Evolutionary conservation across 2,329 filamentous ascomycete species (phyloP), one percentile per base, ranked within the genome.

Genomic region (Tolypocladium endophyticum): DNA sequence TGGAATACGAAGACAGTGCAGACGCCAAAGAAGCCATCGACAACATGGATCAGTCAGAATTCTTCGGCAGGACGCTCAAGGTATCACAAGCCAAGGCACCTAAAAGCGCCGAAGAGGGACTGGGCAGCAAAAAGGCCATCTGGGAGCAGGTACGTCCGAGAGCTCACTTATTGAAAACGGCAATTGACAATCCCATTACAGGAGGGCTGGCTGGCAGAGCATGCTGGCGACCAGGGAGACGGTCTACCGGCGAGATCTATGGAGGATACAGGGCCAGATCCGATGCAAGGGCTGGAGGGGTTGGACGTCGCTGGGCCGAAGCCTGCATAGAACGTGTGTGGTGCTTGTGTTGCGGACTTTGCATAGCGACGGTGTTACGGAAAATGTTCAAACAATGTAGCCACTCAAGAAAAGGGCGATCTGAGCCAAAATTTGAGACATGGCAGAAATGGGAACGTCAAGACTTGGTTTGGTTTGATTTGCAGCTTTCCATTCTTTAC

Each of bases 21-120:
- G 94, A 99, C 74, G 93, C 92, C 35, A 87, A 87, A 69, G 93
- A 97, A 75, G 94, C 94, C 57, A 96, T 99, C 72, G 92, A 97
- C 80, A 99, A 99, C 72, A 97, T 99, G 93, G 91, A 99, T 71
- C 92, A 96, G 72, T 89, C 92, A 62, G 93, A 97, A 76, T 83
- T 99, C 54, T 97, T 93, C 71, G 95, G 94, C 14, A 85, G 90
- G 61, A 87, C 94, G 18, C 88, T 99, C 72, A 96, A 92, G 73
- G 93, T 97, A 57, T 92, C 91, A 53, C 84, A 88, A 59, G 95
- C 95, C 52, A 99, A 96, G 74, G 86, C 90, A 38, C 91, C 94
- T 63, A 97, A 96, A 79, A 90, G 90, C 67, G 84, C 86, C 56
- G 89, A 89, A 58, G 91, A 96, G 72, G 92, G 92, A 0, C 73